Evolutionary conservation across 1,284 basidiomycete genomes (phyloP).

Genomic region (Sporisorium iseilematis-ciliati): DNA sequence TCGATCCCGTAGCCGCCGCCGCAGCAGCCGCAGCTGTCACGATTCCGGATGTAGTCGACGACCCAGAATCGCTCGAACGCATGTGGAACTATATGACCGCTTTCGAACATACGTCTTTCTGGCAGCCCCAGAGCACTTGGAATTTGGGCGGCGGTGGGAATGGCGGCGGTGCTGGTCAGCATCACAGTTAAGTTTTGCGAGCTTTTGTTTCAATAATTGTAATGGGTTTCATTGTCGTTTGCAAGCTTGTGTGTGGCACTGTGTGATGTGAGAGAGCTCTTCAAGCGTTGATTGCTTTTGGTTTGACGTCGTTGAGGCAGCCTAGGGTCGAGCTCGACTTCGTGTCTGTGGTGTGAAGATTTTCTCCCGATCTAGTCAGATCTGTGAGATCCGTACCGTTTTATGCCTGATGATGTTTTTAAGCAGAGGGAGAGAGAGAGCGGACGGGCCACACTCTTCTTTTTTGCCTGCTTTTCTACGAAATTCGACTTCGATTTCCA

Average conservation of each 20-base stretch:
- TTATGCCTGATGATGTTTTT: constrained; percentile 17
- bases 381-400: not conserved
- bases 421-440: not conserved
- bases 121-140: constrained; percentile 52
- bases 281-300: too few relatives aligned
- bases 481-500: constrained; percentile 10
- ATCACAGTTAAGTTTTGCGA: not conserved
- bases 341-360: too few relatives aligned
- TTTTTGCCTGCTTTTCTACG: constrained; percentile 4
- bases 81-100: constrained; percentile 58
- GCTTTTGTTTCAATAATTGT: constrained; percentile 11
- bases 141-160: constrained; percentile 16
- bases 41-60: constrained; percentile 38
- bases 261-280: too few relatives aligned
- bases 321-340: too few relatives aligned
- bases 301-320: too few relatives aligned
- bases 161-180: not conserved
- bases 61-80: constrained; percentile 44
- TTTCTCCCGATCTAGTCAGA: not conserved
- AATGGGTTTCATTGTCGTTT: constrained; percentile 8
- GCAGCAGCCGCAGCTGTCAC: constrained; percentile 16
- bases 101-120: constrained; percentile 47
- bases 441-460: constrained; percentile 11
- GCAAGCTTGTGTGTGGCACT: too few relatives aligned
- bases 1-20: constrained; percentile 1